Evolutionary conservation across 768 basidiomycete genomes (phyloP), one percentile per base, ranked within the genome.

Genomic region (Tephrocybe sp.): DNA sequence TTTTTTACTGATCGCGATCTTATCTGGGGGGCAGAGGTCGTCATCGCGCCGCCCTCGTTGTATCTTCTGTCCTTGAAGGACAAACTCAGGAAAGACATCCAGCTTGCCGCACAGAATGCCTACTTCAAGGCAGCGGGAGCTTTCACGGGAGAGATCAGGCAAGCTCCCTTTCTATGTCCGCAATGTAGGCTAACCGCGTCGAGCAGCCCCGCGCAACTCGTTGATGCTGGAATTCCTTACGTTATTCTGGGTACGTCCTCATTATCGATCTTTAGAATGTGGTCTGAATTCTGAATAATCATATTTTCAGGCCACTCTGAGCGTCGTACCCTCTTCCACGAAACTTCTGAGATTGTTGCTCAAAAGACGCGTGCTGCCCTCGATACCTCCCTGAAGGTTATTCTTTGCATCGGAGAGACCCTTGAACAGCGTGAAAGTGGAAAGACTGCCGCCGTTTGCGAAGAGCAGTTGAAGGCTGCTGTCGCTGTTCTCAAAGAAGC

Each of bases 91-190:
- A 78, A 83, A 52, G 84, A 86, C 34, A 70, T 95, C 65, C 74
- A 87, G 59, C 80, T 98, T 57, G 74, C 92, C 25, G 95, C 95
- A 15, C 95, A 99, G 71, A 98, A 98, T 75, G 83, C 83, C 64
- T 90, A 94, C 76, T 78, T 78, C 66, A 87, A 93, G 69, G 65
- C 78, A 11, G 82, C 81, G 18, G 96, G 96, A 43, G 96, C 96
- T 9, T 99, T 85, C 75, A 98, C 97, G 11, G 97, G 97, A 51
- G 97, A 99, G 73, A 91, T 91, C 74, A 96, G 94, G 91, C 87
- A 44, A 31, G 75, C 63, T 2, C 30, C 21, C 19, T 34, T 44
- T 21, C 56, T 28, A 24, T n/a, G 25, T 30, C 42, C 32, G 7
- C 16, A 15, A 9, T 24, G 27, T 22, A 15, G 44, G 8, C 4